A percentile compares a stretch with the other conserved stretches of the same genome.
These are phyloP conservation scores for Aspergillus intermedius DNA, from an alignment of 2,329 filamentous ascomycete genomes.

Conservation along the genomic window DNA sequence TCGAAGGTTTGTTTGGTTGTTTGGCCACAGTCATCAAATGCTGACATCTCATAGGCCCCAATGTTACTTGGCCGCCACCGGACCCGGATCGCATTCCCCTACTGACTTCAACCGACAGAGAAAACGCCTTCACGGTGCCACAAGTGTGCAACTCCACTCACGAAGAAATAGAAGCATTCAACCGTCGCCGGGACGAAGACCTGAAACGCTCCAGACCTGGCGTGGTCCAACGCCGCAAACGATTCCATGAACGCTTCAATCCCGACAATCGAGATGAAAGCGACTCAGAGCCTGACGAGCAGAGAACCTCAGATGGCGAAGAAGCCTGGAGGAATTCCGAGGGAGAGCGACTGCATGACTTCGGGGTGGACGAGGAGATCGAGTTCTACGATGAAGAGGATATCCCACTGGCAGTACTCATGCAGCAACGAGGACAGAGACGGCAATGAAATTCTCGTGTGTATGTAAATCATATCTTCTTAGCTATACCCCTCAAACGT, in stretches of 20 bases:
- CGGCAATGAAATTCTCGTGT: neutral
- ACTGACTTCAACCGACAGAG: constrained; percentile 8
- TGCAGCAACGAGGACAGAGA: constrained; percentile 33
- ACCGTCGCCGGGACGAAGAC: constrained; percentile 48
- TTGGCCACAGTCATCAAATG: neutral
- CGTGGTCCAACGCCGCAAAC: constrained; percentile 32
- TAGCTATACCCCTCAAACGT: constrained; percentile 38
- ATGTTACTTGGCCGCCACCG: constrained; percentile 42
- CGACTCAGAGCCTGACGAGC: constrained; percentile 9
- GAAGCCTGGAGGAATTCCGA: constrained; percentile 59
- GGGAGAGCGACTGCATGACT: constrained; percentile 56
- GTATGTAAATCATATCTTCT: constrained; percentile 17
- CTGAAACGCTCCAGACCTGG: constrained; percentile 36
- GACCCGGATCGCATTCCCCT: constrained; percentile 45
- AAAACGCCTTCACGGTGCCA: constrained; percentile 19
- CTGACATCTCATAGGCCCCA: constrained; percentile 22
- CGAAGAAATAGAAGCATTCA: constrained; percentile 49
- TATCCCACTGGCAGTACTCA: constrained; percentile 51
- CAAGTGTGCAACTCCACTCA: constrained; percentile 27
- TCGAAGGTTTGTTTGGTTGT: constrained; percentile 44
- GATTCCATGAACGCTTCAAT: constrained; percentile 36
- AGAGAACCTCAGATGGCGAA: constrained; percentile 42
- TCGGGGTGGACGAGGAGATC: constrained; percentile 58
- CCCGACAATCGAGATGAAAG: constrained; percentile 10
- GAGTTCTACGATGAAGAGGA: constrained; percentile 61